phyloP scores from a whole-genome alignment of 805 yeast genomes.

The Metschnikowia baotianmanensis region DNA sequence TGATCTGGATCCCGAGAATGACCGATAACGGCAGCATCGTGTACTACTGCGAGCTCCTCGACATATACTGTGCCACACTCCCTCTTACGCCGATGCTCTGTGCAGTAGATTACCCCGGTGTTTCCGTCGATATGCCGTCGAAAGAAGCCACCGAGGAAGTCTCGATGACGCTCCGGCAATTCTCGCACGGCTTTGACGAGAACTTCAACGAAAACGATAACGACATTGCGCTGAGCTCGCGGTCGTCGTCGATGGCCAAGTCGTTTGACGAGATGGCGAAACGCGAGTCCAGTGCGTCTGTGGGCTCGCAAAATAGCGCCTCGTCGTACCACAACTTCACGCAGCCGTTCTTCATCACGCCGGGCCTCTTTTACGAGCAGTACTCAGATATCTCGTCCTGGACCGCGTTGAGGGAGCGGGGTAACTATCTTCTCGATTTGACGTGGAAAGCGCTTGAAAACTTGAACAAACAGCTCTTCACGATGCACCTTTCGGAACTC shows the following conservation, averaged over 20 bases:
- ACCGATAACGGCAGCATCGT: constrained; percentile 53
- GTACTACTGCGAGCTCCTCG: constrained; percentile 59
- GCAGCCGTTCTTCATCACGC: constrained; percentile 40
- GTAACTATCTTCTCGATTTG: constrained; percentile 47
- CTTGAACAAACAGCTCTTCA: constrained; percentile 50
- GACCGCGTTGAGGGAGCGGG: constrained; percentile 51
- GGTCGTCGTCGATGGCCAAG: constrained; percentile 15
- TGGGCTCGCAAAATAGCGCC: constrained; percentile 27
- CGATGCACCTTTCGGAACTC: constrained; percentile 50
- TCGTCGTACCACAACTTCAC: constrained; percentile 41
- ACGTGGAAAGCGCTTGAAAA: constrained; percentile 51
- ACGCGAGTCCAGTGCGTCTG: constrained; percentile 39
- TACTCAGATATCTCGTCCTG: constrained; percentile 59
- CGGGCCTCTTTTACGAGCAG: constrained; percentile 53
- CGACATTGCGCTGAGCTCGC: constrained; percentile 4
- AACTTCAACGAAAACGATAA: constrained; percentile 1
- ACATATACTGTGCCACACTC: constrained; percentile 55
- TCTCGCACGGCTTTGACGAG: constrained; percentile 7
- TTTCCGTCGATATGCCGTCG: constrained; percentile 27
- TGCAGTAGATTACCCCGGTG: constrained; percentile 18
- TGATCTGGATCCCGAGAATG: constrained; percentile 60
- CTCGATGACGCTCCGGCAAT: constrained; percentile 16
- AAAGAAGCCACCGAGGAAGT: constrained; percentile 22
- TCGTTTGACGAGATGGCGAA: constrained; percentile 30
- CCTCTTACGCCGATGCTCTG: constrained; percentile 43